Conservation (phyloP, 306 rosid species). For the Alnus glutinosa region DNA sequence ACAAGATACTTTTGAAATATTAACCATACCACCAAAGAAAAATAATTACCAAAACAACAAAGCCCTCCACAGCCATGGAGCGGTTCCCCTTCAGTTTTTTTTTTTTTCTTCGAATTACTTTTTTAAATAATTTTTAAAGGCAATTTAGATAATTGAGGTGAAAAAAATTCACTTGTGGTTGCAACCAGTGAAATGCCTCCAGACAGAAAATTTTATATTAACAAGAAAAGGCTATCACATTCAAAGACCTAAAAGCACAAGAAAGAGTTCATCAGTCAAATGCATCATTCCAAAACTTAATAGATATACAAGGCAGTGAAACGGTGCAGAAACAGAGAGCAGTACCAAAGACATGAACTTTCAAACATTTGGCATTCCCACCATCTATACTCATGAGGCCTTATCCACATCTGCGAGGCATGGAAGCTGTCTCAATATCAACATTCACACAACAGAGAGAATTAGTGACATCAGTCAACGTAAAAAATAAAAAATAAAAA, state of each 20-base stretch:
- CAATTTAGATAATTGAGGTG: too few species aligned
- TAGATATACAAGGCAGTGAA: slow-evolving; percentile 15
- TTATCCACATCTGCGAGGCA: slow-evolving; percentile 21
- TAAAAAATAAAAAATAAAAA: neutral
- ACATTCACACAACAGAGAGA: neutral
- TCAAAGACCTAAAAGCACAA: neutral
- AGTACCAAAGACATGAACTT: neutral
- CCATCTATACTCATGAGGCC: slow-evolving; percentile 1
- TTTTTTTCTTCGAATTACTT: too few species aligned
- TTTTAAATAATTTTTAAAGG: too few species aligned
- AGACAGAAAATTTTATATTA: neutral
- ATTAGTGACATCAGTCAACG: neutral
- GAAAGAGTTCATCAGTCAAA: neutral
- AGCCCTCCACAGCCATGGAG: too few species aligned
- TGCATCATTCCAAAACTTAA: neutral
- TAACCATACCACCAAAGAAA: too few species aligned
- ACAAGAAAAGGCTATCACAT: neutral
- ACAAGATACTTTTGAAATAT: too few species aligned
- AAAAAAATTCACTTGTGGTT: neutral
- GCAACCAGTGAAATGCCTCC: neutral
- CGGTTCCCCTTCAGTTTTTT: too few species aligned
- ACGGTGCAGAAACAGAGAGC: slow-evolving; percentile 1
- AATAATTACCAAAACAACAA: too few species aligned
- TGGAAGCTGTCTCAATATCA: slow-evolving; percentile 6
- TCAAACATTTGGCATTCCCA: neutral